phyloP scores from a whole-genome alignment of 164 flowering plant species.

The Tetracentron sinense region DNA sequence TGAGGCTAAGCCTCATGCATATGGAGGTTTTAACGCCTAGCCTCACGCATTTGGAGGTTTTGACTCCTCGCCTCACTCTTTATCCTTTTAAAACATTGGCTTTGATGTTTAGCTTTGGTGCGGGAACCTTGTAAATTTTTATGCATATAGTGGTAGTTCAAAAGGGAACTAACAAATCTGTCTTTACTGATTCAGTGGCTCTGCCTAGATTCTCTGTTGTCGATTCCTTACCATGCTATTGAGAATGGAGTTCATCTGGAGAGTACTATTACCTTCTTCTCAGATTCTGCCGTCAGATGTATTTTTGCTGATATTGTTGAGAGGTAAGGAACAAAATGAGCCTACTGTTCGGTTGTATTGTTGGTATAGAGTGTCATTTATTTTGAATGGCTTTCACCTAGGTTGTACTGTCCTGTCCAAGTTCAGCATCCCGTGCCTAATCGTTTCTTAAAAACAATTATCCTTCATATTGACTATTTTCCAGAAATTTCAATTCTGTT shows the following conservation, averaged over 20 bases:
- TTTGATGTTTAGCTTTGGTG: background rate
- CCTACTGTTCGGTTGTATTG: too few species aligned
- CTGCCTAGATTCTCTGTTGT: constrained; percentile 68
- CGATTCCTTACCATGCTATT: constrained; percentile 42
- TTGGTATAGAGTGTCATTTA: too few species aligned
- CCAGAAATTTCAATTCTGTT: background rate
- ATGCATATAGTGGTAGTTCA: background rate
- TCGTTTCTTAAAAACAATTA: too few species aligned
- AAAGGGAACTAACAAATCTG: constrained; percentile 17
- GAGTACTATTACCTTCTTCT: constrained; percentile 32
- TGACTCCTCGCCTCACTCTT: too few species aligned
- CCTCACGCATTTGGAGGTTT: too few species aligned
- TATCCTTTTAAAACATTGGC: too few species aligned
- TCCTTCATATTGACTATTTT: background rate
- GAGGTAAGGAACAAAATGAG: constrained; percentile 40
- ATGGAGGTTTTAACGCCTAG: too few species aligned
- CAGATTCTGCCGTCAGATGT: constrained; percentile 36
- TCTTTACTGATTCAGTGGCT: constrained; percentile 63
- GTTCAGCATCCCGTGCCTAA: background rate
- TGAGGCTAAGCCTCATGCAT: too few species aligned
- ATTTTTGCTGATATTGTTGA: constrained; percentile 68
- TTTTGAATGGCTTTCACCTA: background rate
- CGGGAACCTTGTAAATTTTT: background rate
- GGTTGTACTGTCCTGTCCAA: background rate
- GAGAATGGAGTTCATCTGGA: constrained; percentile 32